Conservation (phyloP, 176 grass and related monocot genomes). For the Cymbopogon citratus region DNA sequence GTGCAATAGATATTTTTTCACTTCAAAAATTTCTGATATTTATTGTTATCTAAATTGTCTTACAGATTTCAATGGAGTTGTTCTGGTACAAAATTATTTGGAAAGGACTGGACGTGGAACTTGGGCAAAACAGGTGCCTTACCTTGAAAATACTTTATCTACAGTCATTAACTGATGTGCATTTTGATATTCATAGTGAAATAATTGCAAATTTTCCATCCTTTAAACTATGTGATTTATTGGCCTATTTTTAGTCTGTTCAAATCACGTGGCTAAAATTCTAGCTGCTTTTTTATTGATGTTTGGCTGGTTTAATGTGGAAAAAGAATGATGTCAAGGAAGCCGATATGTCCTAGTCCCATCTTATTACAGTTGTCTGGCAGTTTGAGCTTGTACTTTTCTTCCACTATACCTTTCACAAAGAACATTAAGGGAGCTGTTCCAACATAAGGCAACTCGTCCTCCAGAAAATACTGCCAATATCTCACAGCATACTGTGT, state of each 20-base stretch:
- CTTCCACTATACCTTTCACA: not conserved
- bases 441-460: not conserved
- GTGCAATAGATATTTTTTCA: not conserved
- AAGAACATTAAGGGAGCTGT: not conserved
- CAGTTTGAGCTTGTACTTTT: not conserved
- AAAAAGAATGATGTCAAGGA: not conserved
- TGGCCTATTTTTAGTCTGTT: conserved; percentile 1
- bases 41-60: conserved; percentile 12
- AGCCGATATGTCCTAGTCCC: not conserved
- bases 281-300: not conserved
- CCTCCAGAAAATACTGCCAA: not conserved
- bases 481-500: not conserved
- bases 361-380: not conserved
- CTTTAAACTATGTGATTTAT: not conserved
- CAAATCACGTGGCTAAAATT: not conserved
- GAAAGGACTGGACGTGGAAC: conserved; percentile 80
- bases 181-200: conserved; percentile 17
- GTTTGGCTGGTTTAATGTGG: not conserved
- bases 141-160: not conserved
- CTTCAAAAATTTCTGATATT: not conserved
- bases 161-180: not conserved
- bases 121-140: conserved; percentile 82
- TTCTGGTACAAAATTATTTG: conserved; percentile 96
- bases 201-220: not conserved
- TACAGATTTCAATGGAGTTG: conserved; percentile 96